Evolutionary conservation across 805 yeast genomes (phyloP).

Genomic region (Kodamaea neixiangensis): DNA sequence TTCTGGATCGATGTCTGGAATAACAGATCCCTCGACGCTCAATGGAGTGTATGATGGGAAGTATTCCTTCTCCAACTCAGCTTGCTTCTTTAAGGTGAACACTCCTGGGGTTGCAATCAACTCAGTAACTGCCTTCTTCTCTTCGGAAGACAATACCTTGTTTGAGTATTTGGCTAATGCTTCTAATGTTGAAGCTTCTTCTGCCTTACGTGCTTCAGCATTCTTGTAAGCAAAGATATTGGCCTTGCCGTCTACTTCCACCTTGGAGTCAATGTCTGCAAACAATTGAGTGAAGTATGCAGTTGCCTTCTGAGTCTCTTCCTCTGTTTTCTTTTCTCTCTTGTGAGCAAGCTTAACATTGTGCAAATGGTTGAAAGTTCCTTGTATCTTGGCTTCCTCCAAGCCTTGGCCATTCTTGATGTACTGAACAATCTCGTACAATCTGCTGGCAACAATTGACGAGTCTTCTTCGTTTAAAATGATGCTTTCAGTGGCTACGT

Average conservation of each 20-base stretch:
- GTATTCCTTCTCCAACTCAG: slow-evolving; percentile 46
- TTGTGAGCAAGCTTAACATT: slow-evolving; percentile 43
- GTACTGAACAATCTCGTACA: slow-evolving; percentile 47
- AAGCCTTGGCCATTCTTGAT: slow-evolving; percentile 58
- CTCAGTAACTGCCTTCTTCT: slow-evolving; percentile 41
- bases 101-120: slow-evolving; percentile 46
- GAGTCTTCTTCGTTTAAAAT: slow-evolving; percentile 30
- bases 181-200: slow-evolving; percentile 21
- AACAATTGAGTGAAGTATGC: slow-evolving; percentile 40
- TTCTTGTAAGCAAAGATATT: slow-evolving; percentile 42
- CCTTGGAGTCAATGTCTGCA: slow-evolving; percentile 40
- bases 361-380: slow-evolving; percentile 53
- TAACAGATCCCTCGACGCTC: slow-evolving; percentile 42
- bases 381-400: slow-evolving; percentile 58
- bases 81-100: slow-evolving; percentile 39
- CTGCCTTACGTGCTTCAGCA: slow-evolving; percentile 25
- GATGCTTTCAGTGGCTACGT: slow-evolving; percentile 12
- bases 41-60: slow-evolving; percentile 61
- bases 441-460: slow-evolving; percentile 50
- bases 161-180: slow-evolving; percentile 23
- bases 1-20: slow-evolving; percentile 35
- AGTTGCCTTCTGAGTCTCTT: slow-evolving; percentile 22
- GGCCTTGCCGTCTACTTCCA: slow-evolving; percentile 50
- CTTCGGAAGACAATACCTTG: slow-evolving; percentile 34
- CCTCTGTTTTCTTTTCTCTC: slow-evolving; percentile 36